phyloP scores from a whole-genome alignment of 2,329 filamentous ascomycete species.

The Spiromastix sp. region DNA sequence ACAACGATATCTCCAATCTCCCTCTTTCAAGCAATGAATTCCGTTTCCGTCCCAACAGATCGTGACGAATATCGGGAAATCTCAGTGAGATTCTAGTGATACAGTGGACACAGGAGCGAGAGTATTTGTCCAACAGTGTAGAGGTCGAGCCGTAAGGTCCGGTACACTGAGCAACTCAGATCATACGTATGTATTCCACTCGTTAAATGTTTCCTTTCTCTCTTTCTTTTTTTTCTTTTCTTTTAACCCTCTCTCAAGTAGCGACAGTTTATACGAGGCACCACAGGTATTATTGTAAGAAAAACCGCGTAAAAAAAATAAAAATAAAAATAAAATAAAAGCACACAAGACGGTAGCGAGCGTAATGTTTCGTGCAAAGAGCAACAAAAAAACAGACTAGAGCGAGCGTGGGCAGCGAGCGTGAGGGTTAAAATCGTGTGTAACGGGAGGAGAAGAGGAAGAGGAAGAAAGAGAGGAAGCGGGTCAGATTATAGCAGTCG shows the following conservation, averaged over 20 bases:
- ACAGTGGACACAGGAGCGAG: conserved; percentile 4
- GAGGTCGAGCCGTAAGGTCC: background rate
- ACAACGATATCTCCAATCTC: no score
- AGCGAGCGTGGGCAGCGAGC: conserved; percentile 21
- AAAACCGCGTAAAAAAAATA: no score
- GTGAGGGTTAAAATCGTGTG: background rate
- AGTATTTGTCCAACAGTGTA: background rate
- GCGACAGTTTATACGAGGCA: no score
- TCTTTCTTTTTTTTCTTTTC: background rate
- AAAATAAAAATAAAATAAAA: conserved; percentile 3
- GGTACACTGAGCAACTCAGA: background rate
- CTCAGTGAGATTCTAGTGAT: no score
- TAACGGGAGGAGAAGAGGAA: conserved; percentile 11
- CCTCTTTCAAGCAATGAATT: no score
- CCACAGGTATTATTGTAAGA: no score
- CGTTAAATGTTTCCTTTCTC: background rate
- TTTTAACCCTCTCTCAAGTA: no score
- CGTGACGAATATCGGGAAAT: no score
- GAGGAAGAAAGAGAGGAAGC: conserved; percentile 15
- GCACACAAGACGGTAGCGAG: conserved; percentile 27
- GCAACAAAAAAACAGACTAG: no score
- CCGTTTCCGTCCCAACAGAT: no score
- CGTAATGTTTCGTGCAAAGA: conserved; percentile 27
- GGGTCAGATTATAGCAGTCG: conserved; percentile 9
- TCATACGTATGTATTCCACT: background rate